A percentile compares a stretch with the other conserved stretches of the same genome.
phyloP scores from a whole-genome alignment of 169 alveolate species.

The Miamiensis avidus region DNA sequence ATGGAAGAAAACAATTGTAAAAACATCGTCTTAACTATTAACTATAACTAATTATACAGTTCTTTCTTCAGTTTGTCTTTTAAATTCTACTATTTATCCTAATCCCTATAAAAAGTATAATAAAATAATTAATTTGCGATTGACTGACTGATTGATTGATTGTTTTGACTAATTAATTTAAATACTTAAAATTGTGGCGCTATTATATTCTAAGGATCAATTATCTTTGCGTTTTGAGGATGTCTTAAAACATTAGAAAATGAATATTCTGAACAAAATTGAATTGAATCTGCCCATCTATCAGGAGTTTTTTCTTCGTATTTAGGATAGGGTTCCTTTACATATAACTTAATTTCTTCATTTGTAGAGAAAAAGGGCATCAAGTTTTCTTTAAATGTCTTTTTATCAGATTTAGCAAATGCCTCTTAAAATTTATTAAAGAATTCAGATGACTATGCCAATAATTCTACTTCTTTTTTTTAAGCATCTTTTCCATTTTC shows the following conservation, averaged over 20 bases:
- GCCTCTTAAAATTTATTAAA: constrained; percentile 61
- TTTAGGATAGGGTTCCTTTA: constrained; percentile 72
- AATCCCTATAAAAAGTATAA: constrained; percentile 17
- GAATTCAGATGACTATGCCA: constrained; percentile 45
- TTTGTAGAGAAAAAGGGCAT: constrained; percentile 62
- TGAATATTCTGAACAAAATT: constrained; percentile 10
- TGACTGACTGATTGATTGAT: no score
- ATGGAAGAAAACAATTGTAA: constrained; percentile 43
- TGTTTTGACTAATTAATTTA: constrained; percentile 12
- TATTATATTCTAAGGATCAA: constrained; percentile 11
- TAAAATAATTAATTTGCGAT: neutral
- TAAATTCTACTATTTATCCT: constrained; percentile 41
- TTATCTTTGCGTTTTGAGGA: constrained; percentile 28
- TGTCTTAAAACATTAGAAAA: constrained; percentile 33
- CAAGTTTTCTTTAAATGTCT: constrained; percentile 68
- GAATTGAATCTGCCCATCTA: constrained; percentile 43
- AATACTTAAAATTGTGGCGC: constrained; percentile 20
- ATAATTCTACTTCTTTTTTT: constrained; percentile 42
- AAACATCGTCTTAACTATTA: constrained; percentile 30
- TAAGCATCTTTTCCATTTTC: constrained; percentile 59
- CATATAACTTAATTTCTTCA: constrained; percentile 53
- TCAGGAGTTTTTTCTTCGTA: constrained; percentile 68
- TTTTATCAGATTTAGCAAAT: constrained; percentile 65
- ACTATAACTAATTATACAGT: constrained; percentile 38
- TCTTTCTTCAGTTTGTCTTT: constrained; percentile 21